Conservation (phyloP, 768 basidiomycete species). For the Psilocybe sp. region DNA sequence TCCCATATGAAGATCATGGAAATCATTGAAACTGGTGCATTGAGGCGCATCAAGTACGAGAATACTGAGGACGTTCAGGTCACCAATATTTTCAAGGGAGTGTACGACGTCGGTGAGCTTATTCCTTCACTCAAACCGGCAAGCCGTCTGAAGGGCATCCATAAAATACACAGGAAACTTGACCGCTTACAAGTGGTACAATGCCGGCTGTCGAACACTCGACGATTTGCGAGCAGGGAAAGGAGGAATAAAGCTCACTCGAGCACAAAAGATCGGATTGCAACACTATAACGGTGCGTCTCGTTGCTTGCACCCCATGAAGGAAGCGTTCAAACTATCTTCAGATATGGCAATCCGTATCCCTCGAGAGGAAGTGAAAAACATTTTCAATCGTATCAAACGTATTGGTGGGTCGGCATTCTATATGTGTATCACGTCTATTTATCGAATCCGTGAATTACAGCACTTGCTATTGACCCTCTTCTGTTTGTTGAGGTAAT, state of each 20-base stretch:
- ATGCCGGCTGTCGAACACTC: slow-evolving; percentile 72
- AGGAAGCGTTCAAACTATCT: not conserved
- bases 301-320: not conserved
- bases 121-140: not conserved
- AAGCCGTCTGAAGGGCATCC: not conserved
- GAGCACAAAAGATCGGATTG: slow-evolving; percentile 66
- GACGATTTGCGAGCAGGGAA: slow-evolving; percentile 66
- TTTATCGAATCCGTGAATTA: not conserved
- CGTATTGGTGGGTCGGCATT: slow-evolving; percentile 49
- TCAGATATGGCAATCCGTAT: slow-evolving; percentile 83
- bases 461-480: slow-evolving; percentile 71
- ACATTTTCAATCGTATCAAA: slow-evolving; percentile 71
- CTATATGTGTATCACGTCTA: not conserved
- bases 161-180: slow-evolving; percentile 43
- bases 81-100: slow-evolving; percentile 63
- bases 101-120: slow-evolving; percentile 83
- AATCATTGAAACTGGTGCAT: slow-evolving; percentile 71
- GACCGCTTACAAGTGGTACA: slow-evolving; percentile 73
- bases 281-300: slow-evolving; percentile 63
- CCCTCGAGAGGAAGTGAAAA: slow-evolving; percentile 75
- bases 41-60: slow-evolving; percentile 67
- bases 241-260: slow-evolving; percentile 56
- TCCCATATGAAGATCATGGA: slow-evolving; percentile 63
- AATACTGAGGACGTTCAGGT: slow-evolving; percentile 59
- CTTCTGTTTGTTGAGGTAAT: slow-evolving; percentile 79